phyloP scores from a whole-genome alignment of 345 rosid species.

The Gossypium sturtianum region DNA sequence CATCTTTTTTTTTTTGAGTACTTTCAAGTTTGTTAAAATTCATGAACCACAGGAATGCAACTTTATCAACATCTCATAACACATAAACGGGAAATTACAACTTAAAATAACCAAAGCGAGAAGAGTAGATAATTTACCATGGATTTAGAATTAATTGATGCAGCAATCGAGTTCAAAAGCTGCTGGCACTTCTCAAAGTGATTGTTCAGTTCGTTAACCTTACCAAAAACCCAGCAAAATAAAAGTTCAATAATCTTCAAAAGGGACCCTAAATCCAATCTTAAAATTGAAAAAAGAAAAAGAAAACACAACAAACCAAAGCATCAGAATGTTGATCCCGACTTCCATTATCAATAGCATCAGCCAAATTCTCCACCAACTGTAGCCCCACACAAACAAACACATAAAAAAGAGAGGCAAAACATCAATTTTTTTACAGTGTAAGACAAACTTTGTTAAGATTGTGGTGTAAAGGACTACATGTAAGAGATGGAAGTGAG shows the following conservation, averaged over 20 bases:
- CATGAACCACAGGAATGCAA: not conserved
- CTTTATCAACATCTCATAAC: not conserved
- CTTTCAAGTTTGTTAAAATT: not conserved
- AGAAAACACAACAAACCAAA: conserved; percentile 38
- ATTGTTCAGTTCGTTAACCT: conserved; percentile 65
- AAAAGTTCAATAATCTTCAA: not conserved
- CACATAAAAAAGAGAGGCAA: not conserved
- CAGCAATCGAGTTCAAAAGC: conserved; percentile 71
- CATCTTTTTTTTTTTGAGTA: not conserved
- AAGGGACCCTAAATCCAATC: not conserved
- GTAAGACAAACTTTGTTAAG: not conserved
- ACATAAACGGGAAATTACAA: not conserved
- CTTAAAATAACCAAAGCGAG: not conserved
- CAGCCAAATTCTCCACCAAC: conserved; percentile 70
- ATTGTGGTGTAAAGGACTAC: conserved; percentile 22
- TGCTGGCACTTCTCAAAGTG: conserved; percentile 93
- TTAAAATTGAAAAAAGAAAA: not conserved
- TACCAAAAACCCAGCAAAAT: conserved; percentile 4
- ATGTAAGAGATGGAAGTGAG: conserved; percentile 75
- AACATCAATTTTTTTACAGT: no score
- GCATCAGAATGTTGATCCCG: conserved; percentile 83
- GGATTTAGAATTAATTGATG: conserved; percentile 54
- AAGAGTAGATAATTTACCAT: conserved; percentile 38
- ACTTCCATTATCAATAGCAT: conserved; percentile 62
- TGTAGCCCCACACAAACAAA: conserved; percentile 17